These are phyloP conservation scores for Claviceps sp. DNA, from an alignment of 2,329 filamentous ascomycete genomes.

Conservation along the genomic window DNA sequence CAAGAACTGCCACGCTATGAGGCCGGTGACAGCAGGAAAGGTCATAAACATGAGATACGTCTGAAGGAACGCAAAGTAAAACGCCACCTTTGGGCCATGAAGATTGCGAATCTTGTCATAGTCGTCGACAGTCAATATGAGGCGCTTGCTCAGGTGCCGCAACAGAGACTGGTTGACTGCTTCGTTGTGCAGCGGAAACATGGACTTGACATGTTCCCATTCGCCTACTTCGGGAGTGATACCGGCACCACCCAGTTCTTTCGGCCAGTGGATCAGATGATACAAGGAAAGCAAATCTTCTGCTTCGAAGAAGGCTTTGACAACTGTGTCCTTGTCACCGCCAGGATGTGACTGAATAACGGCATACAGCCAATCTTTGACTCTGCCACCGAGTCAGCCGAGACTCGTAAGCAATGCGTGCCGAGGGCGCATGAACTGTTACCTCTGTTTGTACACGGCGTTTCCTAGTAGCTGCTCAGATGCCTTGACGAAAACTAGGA, in stretches of 20 bases:
- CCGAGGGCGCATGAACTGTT: neutral
- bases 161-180: conserved; percentile 42
- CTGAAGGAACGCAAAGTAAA: conserved; percentile 75
- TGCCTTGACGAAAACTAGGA: conserved; percentile 54
- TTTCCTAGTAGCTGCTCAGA: conserved; percentile 49
- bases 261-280: conserved; percentile 48
- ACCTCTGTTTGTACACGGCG: conserved; percentile 56
- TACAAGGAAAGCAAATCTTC: conserved; percentile 60
- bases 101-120: conserved; percentile 48
- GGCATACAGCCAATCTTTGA: conserved; percentile 64
- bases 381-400: conserved; percentile 26
- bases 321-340: conserved; percentile 35
- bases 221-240: conserved; percentile 43
- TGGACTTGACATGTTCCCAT: conserved; percentile 46
- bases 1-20: conserved; percentile 54
- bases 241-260: conserved; percentile 46
- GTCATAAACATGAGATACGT: conserved; percentile 59
- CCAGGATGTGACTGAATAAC: conserved; percentile 51
- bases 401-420: neutral
- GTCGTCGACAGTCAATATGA: conserved; percentile 35
- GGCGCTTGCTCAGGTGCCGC: conserved; percentile 38
- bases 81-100: conserved; percentile 52
- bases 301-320: conserved; percentile 40
- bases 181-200: conserved; percentile 51
- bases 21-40: conserved; percentile 55